phyloP scores from a whole-genome alignment of 2,329 filamentous ascomycete species.

The Ciborinia camelliae region DNA sequence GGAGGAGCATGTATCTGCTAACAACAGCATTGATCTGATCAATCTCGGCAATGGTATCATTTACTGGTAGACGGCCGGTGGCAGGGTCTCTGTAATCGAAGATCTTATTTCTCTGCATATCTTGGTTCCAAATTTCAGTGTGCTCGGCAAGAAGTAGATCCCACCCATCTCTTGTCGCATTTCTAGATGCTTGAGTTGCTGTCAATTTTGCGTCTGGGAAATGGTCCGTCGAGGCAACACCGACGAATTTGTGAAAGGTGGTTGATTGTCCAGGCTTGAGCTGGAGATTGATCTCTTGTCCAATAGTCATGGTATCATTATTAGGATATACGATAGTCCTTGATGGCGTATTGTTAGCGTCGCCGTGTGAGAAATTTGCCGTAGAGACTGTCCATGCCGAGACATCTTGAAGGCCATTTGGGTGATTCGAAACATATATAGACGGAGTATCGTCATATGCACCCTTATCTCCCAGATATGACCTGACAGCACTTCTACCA shows the following conservation, averaged over 20 bases:
- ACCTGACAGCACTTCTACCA: slow-evolving; percentile 59
- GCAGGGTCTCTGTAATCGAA: slow-evolving; percentile 50
- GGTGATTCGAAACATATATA: slow-evolving; percentile 60
- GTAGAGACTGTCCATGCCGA: slow-evolving; percentile 55
- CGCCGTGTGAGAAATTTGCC: slow-evolving; percentile 34
- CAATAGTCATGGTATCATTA: slow-evolving; percentile 58
- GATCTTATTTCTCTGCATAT: slow-evolving; percentile 39
- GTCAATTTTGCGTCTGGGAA: slow-evolving; percentile 53
- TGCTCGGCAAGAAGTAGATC: slow-evolving; percentile 18
- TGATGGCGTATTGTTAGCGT: slow-evolving; percentile 37
- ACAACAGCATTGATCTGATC: slow-evolving; percentile 48
- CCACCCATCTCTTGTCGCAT: slow-evolving; percentile 21
- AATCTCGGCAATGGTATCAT: slow-evolving; percentile 13
- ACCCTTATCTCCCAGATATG: slow-evolving; percentile 51
- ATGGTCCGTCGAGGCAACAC: slow-evolving; percentile 59
- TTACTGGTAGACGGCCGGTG: slow-evolving; percentile 46
- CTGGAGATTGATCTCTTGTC: slow-evolving; percentile 50
- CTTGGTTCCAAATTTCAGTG: slow-evolving; percentile 21
- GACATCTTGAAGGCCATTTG: slow-evolving; percentile 54
- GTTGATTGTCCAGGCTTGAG: slow-evolving; percentile 50
- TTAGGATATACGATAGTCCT: slow-evolving; percentile 36
- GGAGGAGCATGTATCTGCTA: slow-evolving; percentile 48
- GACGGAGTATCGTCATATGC: slow-evolving; percentile 44
- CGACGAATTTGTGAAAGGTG: slow-evolving; percentile 59
- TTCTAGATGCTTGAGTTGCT: slow-evolving; percentile 40